Evolutionary conservation across 805 yeast genomes (phyloP).

Genomic region (Barnettozyma sp.): DNA sequence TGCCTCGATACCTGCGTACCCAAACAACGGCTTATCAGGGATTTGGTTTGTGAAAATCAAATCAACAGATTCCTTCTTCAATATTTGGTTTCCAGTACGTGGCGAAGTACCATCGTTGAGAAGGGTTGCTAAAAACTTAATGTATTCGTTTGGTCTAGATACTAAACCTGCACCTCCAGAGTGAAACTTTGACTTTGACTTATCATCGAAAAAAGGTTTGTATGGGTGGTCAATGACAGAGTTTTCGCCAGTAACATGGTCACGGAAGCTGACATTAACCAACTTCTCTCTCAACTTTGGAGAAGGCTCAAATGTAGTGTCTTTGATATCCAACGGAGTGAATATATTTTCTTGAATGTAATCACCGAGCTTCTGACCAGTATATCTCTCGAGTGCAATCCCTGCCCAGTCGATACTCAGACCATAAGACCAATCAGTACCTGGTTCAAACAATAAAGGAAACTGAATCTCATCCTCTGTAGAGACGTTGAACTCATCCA

Average conservation of each 20-base stretch:
- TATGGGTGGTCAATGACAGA: conserved; percentile 11
- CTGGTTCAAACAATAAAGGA: conserved; percentile 33
- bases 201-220: conserved; percentile 9
- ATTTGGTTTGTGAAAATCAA: conserved; percentile 25
- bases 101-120: conserved; percentile 37
- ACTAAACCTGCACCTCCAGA: conserved; percentile 41
- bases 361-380: conserved; percentile 26
- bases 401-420: conserved; percentile 34
- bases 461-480: conserved; percentile 13
- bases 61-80: conserved; percentile 29
- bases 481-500: conserved; percentile 16
- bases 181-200: conserved; percentile 15
- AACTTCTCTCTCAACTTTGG: conserved; percentile 16
- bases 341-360: conserved; percentile 26
- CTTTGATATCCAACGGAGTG: conserved; percentile 26
- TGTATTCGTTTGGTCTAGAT: conserved; percentile 34
- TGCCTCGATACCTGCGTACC: conserved; percentile 12
- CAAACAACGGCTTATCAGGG: conserved; percentile 24
- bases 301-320: conserved; percentile 24
- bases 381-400: conserved; percentile 25
- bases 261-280: conserved; percentile 22
- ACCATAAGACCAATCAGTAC: conserved; percentile 32
- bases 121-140: conserved; percentile 32
- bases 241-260: conserved; percentile 13
- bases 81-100: conserved; percentile 27